These are phyloP conservation scores for Thermothielavioides terrestris DNA, from an alignment of 495 filamentous ascomycete species.

Conservation along the genomic window DNA sequence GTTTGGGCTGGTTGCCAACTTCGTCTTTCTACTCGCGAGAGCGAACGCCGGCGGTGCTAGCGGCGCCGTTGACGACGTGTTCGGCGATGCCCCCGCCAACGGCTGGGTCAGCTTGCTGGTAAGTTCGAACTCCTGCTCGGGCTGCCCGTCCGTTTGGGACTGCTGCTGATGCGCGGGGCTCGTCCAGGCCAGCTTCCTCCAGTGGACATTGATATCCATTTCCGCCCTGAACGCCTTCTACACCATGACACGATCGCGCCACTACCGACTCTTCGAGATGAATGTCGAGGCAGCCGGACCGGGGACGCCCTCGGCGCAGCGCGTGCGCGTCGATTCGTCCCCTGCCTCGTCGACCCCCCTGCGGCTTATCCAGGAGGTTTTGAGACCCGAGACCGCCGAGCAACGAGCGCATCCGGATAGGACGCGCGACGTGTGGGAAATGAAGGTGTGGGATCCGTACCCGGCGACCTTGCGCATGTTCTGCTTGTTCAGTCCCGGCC, in stretches of 20 bases:
- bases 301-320: conserved; percentile 75
- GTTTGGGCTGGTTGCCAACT: conserved; percentile 65
- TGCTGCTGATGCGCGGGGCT: background rate
- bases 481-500: conserved; percentile 85
- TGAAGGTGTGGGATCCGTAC: conserved; percentile 86
- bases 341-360: conserved; percentile 72
- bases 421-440: conserved; percentile 86
- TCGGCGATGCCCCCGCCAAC: conserved; percentile 55
- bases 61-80: conserved; percentile 65
- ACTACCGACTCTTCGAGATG: conserved; percentile 87
- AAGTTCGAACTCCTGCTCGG: conserved; percentile 31
- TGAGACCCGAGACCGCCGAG: conserved; percentile 53
- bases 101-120: conserved; percentile 73
- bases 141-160: background rate
- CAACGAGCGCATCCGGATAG: conserved; percentile 77
- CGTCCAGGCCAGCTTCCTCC: conserved; percentile 54
- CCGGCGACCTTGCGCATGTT: conserved; percentile 76
- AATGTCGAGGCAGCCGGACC: conserved; percentile 60
- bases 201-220: conserved; percentile 55
- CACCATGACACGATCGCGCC: conserved; percentile 71
- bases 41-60: conserved; percentile 54
- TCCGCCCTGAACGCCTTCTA: conserved; percentile 70
- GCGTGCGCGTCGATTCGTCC: conserved; percentile 84
- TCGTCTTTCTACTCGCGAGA: conserved; percentile 71
- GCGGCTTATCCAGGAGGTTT: conserved; percentile 60